These are phyloP conservation scores for Fistulinella prunicolor DNA, from an alignment of 768 basidiomycete species.

Conservation along the genomic window DNA sequence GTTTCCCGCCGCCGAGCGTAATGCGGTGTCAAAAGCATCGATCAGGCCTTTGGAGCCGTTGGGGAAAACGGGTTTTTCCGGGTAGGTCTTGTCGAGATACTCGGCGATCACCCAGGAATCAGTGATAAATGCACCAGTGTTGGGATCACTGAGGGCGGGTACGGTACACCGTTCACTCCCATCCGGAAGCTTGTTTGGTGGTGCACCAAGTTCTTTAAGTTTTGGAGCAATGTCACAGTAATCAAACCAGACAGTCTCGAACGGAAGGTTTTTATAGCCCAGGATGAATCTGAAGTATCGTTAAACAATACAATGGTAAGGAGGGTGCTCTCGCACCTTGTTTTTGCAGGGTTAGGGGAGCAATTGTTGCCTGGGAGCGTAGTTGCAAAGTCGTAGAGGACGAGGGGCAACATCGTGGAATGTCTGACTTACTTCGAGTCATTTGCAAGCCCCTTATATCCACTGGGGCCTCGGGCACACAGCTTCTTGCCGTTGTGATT, in stretches of 20 bases:
- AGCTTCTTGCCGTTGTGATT: background rate
- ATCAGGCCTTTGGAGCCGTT: constrained; percentile 22
- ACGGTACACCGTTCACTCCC: constrained; percentile 28
- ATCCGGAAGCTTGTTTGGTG: constrained; percentile 14
- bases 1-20: background rate
- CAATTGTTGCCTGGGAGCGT: constrained; percentile 30
- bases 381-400: constrained; percentile 37
- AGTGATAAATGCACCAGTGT: constrained; percentile 25
- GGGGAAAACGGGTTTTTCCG: constrained; percentile 30
- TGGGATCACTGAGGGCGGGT: constrained; percentile 34
- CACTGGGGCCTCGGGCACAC: too few relatives aligned
- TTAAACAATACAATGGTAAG: background rate
- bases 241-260: constrained; percentile 34
- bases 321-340: constrained; percentile 25
- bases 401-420: constrained; percentile 25
- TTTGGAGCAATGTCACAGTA: constrained; percentile 30
- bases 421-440: background rate
- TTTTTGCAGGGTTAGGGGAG: constrained; percentile 39
- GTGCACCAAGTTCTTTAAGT: constrained; percentile 26
- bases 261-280: constrained; percentile 33
- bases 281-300: constrained; percentile 25
- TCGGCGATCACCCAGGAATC: constrained; percentile 34
- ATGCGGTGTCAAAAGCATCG: constrained; percentile 16
- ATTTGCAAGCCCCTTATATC: too few relatives aligned
- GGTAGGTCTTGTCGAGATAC: constrained; percentile 37